Conservation (phyloP, 2,329 filamentous ascomycete species). For the Xylariaceae sp. region DNA sequence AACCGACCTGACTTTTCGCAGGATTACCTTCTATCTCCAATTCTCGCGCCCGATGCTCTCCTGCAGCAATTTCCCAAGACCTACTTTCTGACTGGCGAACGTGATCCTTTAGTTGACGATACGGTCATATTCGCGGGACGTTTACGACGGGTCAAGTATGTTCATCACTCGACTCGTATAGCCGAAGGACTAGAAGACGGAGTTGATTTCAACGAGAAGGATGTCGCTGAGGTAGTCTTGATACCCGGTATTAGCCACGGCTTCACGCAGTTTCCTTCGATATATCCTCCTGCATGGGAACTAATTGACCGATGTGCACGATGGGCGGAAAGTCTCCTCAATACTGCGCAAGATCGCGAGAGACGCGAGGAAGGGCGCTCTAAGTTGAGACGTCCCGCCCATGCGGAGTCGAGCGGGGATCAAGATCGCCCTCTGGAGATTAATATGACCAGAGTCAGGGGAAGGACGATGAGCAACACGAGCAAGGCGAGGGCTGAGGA, state of each 20-base stretch:
- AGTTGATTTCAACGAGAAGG: constrained; percentile 62
- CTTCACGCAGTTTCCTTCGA: constrained; percentile 81
- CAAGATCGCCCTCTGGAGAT: constrained; percentile 83
- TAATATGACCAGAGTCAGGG: constrained; percentile 49
- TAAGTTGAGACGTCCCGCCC: constrained; percentile 40
- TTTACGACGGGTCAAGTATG: constrained; percentile 71
- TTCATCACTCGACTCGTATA: constrained; percentile 43
- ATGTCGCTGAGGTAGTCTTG: constrained; percentile 73
- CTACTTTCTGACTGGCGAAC: constrained; percentile 89
- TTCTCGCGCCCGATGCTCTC: constrained; percentile 79
- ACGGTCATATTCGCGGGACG: constrained; percentile 93
- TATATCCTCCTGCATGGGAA: constrained; percentile 88
- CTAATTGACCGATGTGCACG: constrained; percentile 71
- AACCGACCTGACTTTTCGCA: constrained; percentile 88
- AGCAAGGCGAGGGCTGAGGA: constrained; percentile 15
- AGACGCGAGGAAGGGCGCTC: constrained; percentile 23
- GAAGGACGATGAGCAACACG: constrained; percentile 19
- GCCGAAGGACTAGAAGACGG: constrained; percentile 42
- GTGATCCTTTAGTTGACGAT: constrained; percentile 92
- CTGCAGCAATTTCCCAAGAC: constrained; percentile 87
- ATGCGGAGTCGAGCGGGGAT: constrained; percentile 63
- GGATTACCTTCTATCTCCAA: constrained; percentile 84
- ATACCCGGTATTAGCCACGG: constrained; percentile 89
- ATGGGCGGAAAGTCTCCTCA: constrained; percentile 79
- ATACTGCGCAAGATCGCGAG: constrained; percentile 41